Conservation (phyloP, 352 stramenopile species). For the Pythium insidiosum region DNA sequence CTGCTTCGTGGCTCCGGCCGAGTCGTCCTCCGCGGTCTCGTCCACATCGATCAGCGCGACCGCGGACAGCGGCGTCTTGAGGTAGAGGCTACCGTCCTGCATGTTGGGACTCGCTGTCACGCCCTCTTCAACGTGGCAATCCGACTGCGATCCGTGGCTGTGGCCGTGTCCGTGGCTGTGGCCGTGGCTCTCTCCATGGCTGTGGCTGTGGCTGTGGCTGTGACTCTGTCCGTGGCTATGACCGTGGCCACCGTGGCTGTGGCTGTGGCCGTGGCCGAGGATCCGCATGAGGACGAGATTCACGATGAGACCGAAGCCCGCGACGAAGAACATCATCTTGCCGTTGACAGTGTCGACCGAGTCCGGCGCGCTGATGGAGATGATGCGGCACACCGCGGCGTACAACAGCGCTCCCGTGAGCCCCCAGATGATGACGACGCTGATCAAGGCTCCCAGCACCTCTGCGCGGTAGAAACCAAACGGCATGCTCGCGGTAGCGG, state of each 20-base stretch:
- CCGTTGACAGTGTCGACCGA: constrained; percentile 81
- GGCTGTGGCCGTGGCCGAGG: constrained; percentile 65
- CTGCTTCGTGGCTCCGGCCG: not conserved
- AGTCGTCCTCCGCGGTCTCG: constrained; percentile 9
- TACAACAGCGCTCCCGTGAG: constrained; percentile 90
- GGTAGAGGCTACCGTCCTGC: constrained; percentile 30
- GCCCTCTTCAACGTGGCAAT: constrained; percentile 17
- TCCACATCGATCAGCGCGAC: constrained; percentile 50
- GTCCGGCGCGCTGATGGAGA: constrained; percentile 30
- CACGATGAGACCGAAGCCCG: constrained; percentile 89
- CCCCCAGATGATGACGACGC: constrained; percentile 91
- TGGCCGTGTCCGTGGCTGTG: constrained; percentile 20
- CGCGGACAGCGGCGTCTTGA: constrained; percentile 69
- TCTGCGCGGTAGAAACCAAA: constrained; percentile 97
- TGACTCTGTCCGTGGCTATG: constrained; percentile 51
- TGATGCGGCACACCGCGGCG: constrained; percentile 84
- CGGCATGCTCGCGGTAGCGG: constrained; percentile 61
- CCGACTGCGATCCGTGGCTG: constrained; percentile 10
- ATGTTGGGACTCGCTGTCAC: constrained; percentile 38
- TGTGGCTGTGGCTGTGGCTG: constrained; percentile 28
- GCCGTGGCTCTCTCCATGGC: constrained; percentile 22
- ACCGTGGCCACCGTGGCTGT: constrained; percentile 31
- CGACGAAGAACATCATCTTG: constrained; percentile 93
- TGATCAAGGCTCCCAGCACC: constrained; percentile 93
- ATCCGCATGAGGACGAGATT: constrained; percentile 95